A percentile compares a stretch with the other conserved stretches of the same genome.
These are phyloP conservation scores for Tremellales sp. DNA, from an alignment of 1,284 basidiomycete genomes.

Conservation along the genomic window DNA sequence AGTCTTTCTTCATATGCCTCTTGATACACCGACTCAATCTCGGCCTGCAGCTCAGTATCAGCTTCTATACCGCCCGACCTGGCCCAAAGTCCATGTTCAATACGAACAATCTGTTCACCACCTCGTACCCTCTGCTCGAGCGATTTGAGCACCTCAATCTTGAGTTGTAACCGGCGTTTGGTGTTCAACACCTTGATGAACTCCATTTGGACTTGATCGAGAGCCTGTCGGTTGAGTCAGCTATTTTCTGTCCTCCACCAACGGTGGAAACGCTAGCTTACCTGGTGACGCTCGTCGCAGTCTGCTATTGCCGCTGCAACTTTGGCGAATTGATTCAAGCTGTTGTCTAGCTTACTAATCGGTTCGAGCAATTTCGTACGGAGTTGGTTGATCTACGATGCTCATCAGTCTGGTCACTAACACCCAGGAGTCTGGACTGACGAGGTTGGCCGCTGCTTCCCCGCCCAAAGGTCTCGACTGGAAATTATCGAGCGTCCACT, in stretches of 20 bases:
- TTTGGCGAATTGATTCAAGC: constrained; percentile 13
- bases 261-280: constrained; percentile 9
- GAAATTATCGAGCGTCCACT: constrained; percentile 31
- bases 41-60: constrained; percentile 4
- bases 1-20: constrained; percentile 6
- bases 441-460: neutral
- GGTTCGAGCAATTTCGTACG: constrained; percentile 7
- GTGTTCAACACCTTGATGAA: constrained; percentile 17
- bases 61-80: neutral
- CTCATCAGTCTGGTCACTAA: too few species aligned
- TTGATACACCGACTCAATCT: constrained; percentile 16
- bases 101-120: constrained; percentile 52
- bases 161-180: constrained; percentile 13
- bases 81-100: constrained; percentile 1
- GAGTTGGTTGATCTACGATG: too few species aligned
- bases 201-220: constrained; percentile 15
- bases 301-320: constrained; percentile 28
- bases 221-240: constrained; percentile 9
- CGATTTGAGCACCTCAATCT: constrained; percentile 52
- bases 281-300: constrained; percentile 22
- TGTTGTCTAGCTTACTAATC: constrained; percentile 16
- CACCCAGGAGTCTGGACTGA: too few species aligned
- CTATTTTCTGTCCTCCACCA: too few species aligned
- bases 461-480: neutral
- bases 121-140: constrained; percentile 57